Evolutionary conservation across 306 rosid genomes (phyloP), one percentile per base, ranked within the genome.

Genomic region (Quercus berberidifolia): DNA sequence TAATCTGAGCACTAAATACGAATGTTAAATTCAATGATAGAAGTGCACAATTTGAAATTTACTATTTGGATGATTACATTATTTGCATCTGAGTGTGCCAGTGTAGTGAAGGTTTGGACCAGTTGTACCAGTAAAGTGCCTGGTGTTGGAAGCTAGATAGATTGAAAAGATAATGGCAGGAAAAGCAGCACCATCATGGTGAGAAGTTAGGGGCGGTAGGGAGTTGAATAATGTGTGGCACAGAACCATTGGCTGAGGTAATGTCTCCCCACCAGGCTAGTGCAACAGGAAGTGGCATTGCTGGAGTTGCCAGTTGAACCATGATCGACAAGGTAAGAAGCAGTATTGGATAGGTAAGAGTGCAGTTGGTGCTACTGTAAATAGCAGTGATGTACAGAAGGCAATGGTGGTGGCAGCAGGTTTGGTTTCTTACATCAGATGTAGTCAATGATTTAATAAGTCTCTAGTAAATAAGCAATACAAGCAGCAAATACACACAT

Each of bases 141-240:
- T 3, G 43, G 46, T 25, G 25, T 62, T 1, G 54, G 76, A 18
- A 33, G 21, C 62, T 12, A 55, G 55, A 56, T 58, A 20, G 75
- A 38, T 30, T 33, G 51, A 23, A 51, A 76, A 76, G 60, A 14
- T 43, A 28, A 55, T 73, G 35, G 72, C 59, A 79, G 43, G 79
- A 58, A 35, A 76, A 55, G 59, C 31, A 71, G 57, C 46, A 78
- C 26, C 31, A 15, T 74, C 21, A 10, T 26, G 65, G 60, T 25
- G 52, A 65, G 9, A 49, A 18, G 77, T 55, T 31, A 35, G 33
- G 52, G 51, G 8, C 13, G 26, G 55, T 14, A 46, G 3, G 7
- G 7, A 28, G 30, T 70, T 59, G 33, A 76, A 64, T 74, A 21
- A 25, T 56, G 21, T 41, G 17, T n/a, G 63, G 25, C 76, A 55